Evolutionary conservation across 2,329 filamentous ascomycete species (phyloP).

Genomic region (Aspergillus spinulosporus): DNA sequence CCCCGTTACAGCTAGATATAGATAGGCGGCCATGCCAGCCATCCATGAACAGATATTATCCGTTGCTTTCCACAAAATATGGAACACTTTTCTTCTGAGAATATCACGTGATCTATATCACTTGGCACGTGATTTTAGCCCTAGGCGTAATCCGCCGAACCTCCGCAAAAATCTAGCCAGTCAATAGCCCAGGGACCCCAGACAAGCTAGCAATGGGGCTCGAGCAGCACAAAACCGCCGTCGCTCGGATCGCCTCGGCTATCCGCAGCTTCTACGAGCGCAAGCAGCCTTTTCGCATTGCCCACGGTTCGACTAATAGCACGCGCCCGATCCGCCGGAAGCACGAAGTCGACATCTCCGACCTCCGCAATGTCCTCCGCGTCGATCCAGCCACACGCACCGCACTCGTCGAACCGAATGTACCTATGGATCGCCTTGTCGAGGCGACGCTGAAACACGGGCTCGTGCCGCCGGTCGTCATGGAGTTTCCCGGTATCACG

Average conservation of each 20-base stretch:
- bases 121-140: no score
- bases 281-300: conserved; percentile 67
- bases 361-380: conserved; percentile 63
- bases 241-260: conserved; percentile 14
- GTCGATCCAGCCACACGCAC: conserved; percentile 56
- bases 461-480: conserved; percentile 65
- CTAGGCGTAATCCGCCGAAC: no score
- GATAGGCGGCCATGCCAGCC: no score
- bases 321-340: conserved; percentile 59
- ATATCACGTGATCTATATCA: no score
- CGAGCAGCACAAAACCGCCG: conserved; percentile 14
- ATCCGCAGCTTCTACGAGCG: conserved; percentile 47
- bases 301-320: conserved; percentile 75
- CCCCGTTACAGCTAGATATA: no score
- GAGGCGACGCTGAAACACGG: conserved; percentile 56
- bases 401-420: conserved; percentile 69
- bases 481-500: conserved; percentile 72
- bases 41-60: no score
- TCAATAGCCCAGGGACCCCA: neutral
- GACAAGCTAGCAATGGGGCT: conserved; percentile 12
- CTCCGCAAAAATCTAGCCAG: neutral
- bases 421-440: conserved; percentile 66
- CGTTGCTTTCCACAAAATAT: no score
- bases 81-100: no score
- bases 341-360: conserved; percentile 61